These are phyloP conservation scores for Sporisorium iseilematis-ciliati DNA, from an alignment of 1,284 basidiomycete genomes.

Conservation along the genomic window DNA sequence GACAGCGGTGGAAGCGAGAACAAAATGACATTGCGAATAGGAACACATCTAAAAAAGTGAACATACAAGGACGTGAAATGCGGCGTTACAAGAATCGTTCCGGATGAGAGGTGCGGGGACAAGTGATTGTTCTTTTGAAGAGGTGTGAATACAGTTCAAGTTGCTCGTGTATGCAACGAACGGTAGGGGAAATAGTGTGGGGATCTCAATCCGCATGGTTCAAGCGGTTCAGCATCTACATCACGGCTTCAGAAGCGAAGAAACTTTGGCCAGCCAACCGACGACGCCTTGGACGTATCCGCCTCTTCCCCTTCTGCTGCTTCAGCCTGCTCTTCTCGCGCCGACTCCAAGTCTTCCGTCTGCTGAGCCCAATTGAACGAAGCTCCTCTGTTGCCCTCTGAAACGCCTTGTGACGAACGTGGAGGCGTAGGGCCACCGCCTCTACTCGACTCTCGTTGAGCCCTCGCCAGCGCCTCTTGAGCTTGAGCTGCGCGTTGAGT, in stretches of 20 bases:
- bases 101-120: background rate
- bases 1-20: background rate
- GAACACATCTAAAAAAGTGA: background rate
- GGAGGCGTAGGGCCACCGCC: conserved; percentile 24
- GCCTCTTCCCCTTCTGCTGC: conserved; percentile 9
- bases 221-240: background rate
- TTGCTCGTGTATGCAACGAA: too few relatives aligned
- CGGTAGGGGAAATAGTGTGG: background rate
- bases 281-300: conserved; percentile 21
- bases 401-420: conserved; percentile 12
- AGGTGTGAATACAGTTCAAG: too few relatives aligned
- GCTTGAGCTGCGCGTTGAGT: conserved; percentile 36
- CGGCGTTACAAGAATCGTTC: background rate
- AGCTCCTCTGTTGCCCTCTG: conserved; percentile 16
- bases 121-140: background rate
- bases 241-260: conserved; percentile 28
- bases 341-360: conserved; percentile 17
- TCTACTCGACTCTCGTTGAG: conserved; percentile 5
- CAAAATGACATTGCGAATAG: background rate
- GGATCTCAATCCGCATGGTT: background rate
- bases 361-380: conserved; percentile 22
- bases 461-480: conserved; percentile 17
- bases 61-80: conserved; percentile 5
- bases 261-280: conserved; percentile 41
- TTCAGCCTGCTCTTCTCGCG: conserved; percentile 1